phyloP scores from a whole-genome alignment of 768 basidiomycete genomes.

The Cyclocybe aegerita region DNA sequence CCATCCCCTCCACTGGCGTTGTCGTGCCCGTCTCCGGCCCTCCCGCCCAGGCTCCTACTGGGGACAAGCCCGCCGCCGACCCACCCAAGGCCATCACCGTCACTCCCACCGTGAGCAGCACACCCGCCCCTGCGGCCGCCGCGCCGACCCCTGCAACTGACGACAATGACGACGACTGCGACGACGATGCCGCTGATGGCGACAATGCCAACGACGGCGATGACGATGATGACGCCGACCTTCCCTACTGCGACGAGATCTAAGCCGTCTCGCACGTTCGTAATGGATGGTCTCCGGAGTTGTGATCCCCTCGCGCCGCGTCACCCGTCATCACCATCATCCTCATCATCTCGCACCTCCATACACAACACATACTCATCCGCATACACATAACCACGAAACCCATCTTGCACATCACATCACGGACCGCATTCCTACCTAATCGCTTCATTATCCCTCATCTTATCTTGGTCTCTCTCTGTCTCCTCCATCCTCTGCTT shows the following conservation, averaged over 20 bases:
- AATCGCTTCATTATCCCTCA: no score
- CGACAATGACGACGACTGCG: conserved; percentile 8
- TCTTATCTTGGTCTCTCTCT: no score
- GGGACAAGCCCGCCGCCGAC: conserved; percentile 1
- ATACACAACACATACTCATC: no score
- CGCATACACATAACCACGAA: no score
- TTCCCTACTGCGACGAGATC: conserved; percentile 26
- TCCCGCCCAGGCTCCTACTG: conserved; percentile 1
- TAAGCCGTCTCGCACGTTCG: background rate
- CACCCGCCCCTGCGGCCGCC: conserved; percentile 5
- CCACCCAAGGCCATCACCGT: conserved; percentile 3
- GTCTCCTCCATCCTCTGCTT: no score
- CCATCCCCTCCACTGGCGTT: conserved; percentile 21
- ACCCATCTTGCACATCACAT: no score
- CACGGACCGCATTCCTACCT: no score
- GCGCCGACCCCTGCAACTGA: conserved; percentile 4
- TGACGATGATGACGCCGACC: conserved; percentile 17
- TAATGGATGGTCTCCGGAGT: no score
- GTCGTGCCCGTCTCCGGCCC: conserved; percentile 14
- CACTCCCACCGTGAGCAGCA: background rate
- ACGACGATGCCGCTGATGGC: conserved; percentile 2
- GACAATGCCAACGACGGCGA: conserved; percentile 4
- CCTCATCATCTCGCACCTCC: no score
- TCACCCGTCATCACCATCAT: no score
- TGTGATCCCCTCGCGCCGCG: no score